phyloP scores from a whole-genome alignment of 768 basidiomycete genomes.

The Exsudoporus frostii region DNA sequence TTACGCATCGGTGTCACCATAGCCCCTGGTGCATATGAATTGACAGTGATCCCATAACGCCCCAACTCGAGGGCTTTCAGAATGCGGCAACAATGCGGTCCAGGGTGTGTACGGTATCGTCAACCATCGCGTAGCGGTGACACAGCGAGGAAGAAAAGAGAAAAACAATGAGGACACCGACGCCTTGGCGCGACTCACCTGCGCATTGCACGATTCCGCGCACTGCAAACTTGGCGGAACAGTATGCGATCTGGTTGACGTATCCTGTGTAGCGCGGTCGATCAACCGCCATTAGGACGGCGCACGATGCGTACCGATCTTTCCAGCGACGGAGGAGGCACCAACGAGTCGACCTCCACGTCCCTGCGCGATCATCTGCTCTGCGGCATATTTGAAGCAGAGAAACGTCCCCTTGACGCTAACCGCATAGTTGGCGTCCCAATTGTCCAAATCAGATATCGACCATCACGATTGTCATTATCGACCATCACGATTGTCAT shows the following conservation, averaged over 20 bases:
- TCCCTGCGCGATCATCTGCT: slow-evolving; percentile 23
- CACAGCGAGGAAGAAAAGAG: not conserved
- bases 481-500: not conserved
- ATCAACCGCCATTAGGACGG: not conserved
- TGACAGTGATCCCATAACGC: slow-evolving; percentile 24
- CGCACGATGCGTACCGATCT: not conserved
- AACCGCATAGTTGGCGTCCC: slow-evolving; percentile 28
- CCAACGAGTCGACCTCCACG: slow-evolving; percentile 1
- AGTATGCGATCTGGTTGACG: slow-evolving; percentile 7
- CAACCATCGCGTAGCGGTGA: slow-evolving; percentile 1
- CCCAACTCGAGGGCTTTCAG: slow-evolving; percentile 27
- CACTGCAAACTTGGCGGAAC: slow-evolving; percentile 14
- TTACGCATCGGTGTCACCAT: slow-evolving; percentile 27
- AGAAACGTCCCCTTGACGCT: slow-evolving; percentile 22
- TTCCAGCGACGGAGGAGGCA: slow-evolving; percentile 3
- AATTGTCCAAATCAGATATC: slow-evolving; percentile 12
- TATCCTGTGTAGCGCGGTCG: not conserved
- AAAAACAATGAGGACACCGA: not conserved
- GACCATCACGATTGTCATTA: not conserved
- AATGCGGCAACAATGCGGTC: slow-evolving; percentile 10
- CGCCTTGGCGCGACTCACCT: slow-evolving; percentile 5
- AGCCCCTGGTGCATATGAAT: slow-evolving; percentile 29
- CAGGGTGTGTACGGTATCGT: not conserved
- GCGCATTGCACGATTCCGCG: slow-evolving; percentile 14
- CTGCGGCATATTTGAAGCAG: slow-evolving; percentile 22